A percentile compares a stretch with the other conserved stretches of the same genome.
Evolutionary conservation across 192 early-diverging fungal genomes (phyloP).

Genomic region (Coemansia sp.): DNA sequence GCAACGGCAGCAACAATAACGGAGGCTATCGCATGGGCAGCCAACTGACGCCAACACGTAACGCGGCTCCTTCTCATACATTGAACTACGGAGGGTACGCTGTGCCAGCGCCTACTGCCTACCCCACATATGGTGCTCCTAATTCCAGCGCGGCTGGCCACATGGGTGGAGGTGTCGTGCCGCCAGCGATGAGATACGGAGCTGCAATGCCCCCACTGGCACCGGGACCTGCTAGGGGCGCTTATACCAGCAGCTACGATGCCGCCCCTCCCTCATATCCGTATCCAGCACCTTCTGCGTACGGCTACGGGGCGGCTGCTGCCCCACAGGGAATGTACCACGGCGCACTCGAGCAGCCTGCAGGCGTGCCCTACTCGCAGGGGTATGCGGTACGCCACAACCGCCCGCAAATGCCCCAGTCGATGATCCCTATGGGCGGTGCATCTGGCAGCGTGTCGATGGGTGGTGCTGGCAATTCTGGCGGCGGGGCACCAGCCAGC

Average conservation of each 20-base stretch:
- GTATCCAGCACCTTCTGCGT: conserved; percentile 19
- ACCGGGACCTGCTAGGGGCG: conserved; percentile 3
- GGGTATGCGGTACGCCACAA: conserved; percentile 13
- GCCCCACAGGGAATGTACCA: conserved; percentile 27
- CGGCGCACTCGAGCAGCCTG: conserved; percentile 12
- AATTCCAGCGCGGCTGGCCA: conserved; percentile 10
- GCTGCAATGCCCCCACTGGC: not conserved
- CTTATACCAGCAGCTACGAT: conserved; percentile 21
- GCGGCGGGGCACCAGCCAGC: conserved; percentile 2
- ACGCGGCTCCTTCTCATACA: conserved; percentile 3
- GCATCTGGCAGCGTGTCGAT: not conserved
- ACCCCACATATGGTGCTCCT: conserved; percentile 28
- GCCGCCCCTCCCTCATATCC: conserved; percentile 31
- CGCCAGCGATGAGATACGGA: conserved; percentile 23
- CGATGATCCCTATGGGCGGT: conserved; percentile 11
- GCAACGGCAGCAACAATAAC: not conserved
- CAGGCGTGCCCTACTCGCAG: conserved; percentile 6
- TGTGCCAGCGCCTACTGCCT: conserved; percentile 18
- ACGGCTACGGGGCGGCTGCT: conserved; percentile 27
- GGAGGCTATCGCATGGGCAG: conserved; percentile 17
- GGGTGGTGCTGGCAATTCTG: not conserved
- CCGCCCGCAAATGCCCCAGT: conserved; percentile 22
- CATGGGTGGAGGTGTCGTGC: conserved; percentile 10
- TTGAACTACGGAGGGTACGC: conserved; percentile 35
- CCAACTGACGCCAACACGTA: conserved; percentile 10